Evolutionary conservation across 306 rosid genomes (phyloP), one percentile per base, ranked within the genome.

Genomic region (Trifolium pratense): DNA sequence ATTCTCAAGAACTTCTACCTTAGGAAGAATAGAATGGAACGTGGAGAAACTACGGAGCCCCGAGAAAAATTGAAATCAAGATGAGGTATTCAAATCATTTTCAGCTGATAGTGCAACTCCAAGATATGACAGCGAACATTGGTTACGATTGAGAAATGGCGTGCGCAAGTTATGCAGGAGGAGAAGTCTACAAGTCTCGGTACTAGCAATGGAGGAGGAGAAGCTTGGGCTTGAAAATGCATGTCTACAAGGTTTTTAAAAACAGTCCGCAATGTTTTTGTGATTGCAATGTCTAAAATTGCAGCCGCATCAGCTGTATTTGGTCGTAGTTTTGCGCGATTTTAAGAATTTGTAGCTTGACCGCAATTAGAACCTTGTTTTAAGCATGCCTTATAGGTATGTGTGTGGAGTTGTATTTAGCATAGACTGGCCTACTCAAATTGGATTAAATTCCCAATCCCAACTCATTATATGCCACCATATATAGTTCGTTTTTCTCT

Each of bases 101-200:
- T 84, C 86, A 7, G 75, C 80, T 15, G 64, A 80, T 68, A 79
- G 87, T 73, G 62, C 86, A 52, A 84, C 79, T 71, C 76, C 89
- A 16, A 78, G 73, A 59, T 82, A 84, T 68, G 92, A 91, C 21
- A 73, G 75, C 9, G 95, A 91, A 37, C 94, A 87, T 66, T 91
- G 97, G 98, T 52, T 71, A 52, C 87, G 88, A 34, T 82, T 86
- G 86, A 89, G 97, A 56, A 87, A 89, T 68, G 96, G 94, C 62
- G 91, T 92, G 85, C 78, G 87, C 55, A 92, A 81, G 86, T 83
- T 92, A 45, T 89, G 89, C 84, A 86, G 85, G 85, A 92, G n/a
- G n/a, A 92, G 87, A 90, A 92, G 82, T 70, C 70, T 65, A 59
- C 66, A 16, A 86, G 76, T 78, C 81, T 90, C 68, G 93, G 78